Percentiles rank a stretch among this genome's conserved stretches.
Conservation (phyloP, 2,329 filamentous ascomycete species). For the Ceratocystiopsis brevicomis region DNA sequence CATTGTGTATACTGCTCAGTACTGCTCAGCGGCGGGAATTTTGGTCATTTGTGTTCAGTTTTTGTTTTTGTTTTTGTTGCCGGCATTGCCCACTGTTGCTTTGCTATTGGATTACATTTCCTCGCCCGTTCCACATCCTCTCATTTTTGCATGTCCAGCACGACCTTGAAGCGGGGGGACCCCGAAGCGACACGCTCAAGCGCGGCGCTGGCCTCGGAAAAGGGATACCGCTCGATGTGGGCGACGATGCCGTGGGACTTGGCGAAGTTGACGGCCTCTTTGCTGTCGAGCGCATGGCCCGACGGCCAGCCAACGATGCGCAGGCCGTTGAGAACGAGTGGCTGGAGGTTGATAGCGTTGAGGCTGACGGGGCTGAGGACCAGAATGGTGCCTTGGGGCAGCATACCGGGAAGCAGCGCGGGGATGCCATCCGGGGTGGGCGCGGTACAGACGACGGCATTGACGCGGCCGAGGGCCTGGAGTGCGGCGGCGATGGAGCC, state of each 20-base stretch:
- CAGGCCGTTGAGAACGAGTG: constrained; percentile 30
- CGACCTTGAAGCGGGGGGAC: constrained; percentile 8
- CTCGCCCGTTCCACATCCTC: too few relatives aligned
- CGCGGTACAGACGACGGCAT: constrained; percentile 42
- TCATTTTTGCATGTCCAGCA: constrained; percentile 6
- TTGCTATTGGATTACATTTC: too few relatives aligned
- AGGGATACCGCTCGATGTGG: constrained; percentile 43
- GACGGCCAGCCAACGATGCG: constrained; percentile 45
- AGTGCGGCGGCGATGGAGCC: constrained; percentile 17
- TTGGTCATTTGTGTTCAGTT: too few relatives aligned
- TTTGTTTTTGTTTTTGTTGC: too few relatives aligned
- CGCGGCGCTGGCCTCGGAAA: constrained; percentile 30
- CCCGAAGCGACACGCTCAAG: constrained; percentile 12
- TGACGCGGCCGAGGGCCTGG: constrained; percentile 35
- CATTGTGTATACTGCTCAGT: too few relatives aligned
- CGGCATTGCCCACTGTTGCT: too few relatives aligned
- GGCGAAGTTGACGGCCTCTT: constrained; percentile 49
- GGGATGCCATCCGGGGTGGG: constrained; percentile 37
- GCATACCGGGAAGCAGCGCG: constrained; percentile 34
- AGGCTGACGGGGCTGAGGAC: constrained; percentile 33
- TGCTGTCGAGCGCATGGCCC: constrained; percentile 42
- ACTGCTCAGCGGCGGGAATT: too few relatives aligned
- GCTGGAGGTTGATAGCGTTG: constrained; percentile 23
- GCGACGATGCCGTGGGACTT: constrained; percentile 42
- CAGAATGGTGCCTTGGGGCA: constrained; percentile 35